Conservation (phyloP, 352 stramenopile species). For the Globisporangium apiculatum region DNA sequence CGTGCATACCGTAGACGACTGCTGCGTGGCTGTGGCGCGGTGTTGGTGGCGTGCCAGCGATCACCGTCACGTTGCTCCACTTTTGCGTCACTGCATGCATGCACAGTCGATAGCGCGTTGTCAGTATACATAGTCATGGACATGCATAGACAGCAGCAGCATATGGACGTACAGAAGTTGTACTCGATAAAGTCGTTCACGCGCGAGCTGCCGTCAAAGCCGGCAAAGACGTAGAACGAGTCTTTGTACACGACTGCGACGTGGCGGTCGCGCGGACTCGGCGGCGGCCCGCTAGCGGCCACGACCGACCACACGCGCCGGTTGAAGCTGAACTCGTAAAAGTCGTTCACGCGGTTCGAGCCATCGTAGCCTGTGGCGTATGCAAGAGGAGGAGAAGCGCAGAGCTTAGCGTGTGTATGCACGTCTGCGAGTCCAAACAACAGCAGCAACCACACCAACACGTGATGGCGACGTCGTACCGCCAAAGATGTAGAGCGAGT, state of each 20-base stretch:
- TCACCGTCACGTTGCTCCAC: conserved; percentile 68
- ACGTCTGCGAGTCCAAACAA: not conserved
- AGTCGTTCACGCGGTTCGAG: conserved; percentile 90
- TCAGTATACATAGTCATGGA: not conserved
- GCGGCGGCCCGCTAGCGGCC: conserved; percentile 51
- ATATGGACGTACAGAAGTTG: conserved; percentile 81
- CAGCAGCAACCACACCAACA: not conserved
- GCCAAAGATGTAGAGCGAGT: conserved; percentile 93
- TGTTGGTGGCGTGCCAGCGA: conserved; percentile 82
- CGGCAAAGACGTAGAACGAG: conserved; percentile 93
- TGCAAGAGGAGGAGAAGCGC: not conserved
- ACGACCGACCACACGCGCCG: conserved; percentile 73
- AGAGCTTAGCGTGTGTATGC: not conserved
- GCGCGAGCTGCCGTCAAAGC: conserved; percentile 90
- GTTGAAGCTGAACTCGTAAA: conserved; percentile 91
- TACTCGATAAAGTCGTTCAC: conserved; percentile 96
- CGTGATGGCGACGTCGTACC: conserved; percentile 19
- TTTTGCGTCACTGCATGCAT: conserved; percentile 57
- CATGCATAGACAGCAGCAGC: not conserved
- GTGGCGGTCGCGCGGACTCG: conserved; percentile 92
- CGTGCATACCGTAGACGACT: conserved; percentile 66
- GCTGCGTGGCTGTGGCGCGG: conserved; percentile 94
- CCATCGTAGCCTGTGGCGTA: conserved; percentile 83
- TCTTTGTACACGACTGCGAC: conserved; percentile 91
- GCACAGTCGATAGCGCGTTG: conserved; percentile 1